These are phyloP conservation scores for Phanerochaete carnosa DNA, from an alignment of 768 basidiomycete genomes.

Conservation along the genomic window DNA sequence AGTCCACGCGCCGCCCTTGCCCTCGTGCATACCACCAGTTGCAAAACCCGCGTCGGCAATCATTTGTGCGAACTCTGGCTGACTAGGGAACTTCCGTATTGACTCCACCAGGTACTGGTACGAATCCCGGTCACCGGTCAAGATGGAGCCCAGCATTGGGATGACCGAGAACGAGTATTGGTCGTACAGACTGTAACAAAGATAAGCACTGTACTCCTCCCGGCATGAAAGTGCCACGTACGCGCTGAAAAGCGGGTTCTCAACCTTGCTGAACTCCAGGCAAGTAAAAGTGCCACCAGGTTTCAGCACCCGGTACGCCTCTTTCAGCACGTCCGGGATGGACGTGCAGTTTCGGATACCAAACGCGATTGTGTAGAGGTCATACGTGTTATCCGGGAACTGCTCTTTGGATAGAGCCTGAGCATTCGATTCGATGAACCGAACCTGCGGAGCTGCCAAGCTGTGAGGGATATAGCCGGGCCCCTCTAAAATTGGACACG, in stretches of 20 bases:
- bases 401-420: conserved; percentile 64
- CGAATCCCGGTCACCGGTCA: conserved; percentile 91
- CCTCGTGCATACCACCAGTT: conserved; percentile 54
- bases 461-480: conserved; percentile 9
- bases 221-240: conserved; percentile 42
- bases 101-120: conserved; percentile 99
- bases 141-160: conserved; percentile 90
- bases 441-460: conserved; percentile 78
- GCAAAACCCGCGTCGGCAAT: conserved; percentile 82
- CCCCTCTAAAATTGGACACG: conserved; percentile 23
- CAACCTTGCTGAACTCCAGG: conserved; percentile 93
- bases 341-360: conserved; percentile 98
- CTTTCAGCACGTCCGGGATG: conserved; percentile 79
- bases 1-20: conserved; percentile 81
- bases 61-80: conserved; percentile 86
- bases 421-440: conserved; percentile 92
- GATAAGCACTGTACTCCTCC: neutral
- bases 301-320: conserved; percentile 92
- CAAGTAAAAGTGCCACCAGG: conserved; percentile 96
- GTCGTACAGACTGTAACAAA: conserved; percentile 69
- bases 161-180: conserved; percentile 96
- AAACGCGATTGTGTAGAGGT: conserved; percentile 98
- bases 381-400: conserved; percentile 82
- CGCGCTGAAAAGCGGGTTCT: conserved; percentile 82
- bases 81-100: conserved; percentile 89